These are phyloP conservation scores for Verticillium nubilum DNA, from an alignment of 2,329 filamentous ascomycete species.

Conservation along the genomic window DNA sequence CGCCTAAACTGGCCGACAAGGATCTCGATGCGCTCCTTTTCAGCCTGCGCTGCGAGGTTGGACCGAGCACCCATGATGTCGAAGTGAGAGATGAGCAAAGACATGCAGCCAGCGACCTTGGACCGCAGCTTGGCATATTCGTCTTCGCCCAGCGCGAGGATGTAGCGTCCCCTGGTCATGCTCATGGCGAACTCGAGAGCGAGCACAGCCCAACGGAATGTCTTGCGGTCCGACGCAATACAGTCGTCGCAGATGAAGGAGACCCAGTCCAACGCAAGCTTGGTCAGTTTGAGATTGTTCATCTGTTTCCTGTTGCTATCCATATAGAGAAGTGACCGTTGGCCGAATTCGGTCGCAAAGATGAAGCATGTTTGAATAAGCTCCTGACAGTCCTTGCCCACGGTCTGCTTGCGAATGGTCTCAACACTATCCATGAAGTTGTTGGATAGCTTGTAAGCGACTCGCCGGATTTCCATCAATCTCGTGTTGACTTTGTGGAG, in stretches of 20 bases:
- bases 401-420: conserved; percentile 80
- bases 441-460: conserved; percentile 93
- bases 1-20: conserved; percentile 70
- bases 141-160: conserved; percentile 81
- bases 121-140: conserved; percentile 78
- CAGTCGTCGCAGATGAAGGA: conserved; percentile 98
- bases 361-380: conserved; percentile 97
- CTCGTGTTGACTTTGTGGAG: conserved; percentile 86
- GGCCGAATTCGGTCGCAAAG: conserved; percentile 97
- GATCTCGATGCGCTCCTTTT: conserved; percentile 82
- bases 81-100: conserved; percentile 93
- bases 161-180: conserved; percentile 91
- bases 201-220: conserved; percentile 94
- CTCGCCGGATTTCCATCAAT: conserved; percentile 89
- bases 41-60: conserved; percentile 86
- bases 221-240: conserved; percentile 86
- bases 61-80: conserved; percentile 98
- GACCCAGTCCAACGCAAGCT: conserved; percentile 92
- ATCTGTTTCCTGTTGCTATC: conserved; percentile 92
- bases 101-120: conserved; percentile 97
- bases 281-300: conserved; percentile 94
- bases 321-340: conserved; percentile 90
- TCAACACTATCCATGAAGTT: conserved; percentile 99
- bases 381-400: conserved; percentile 83
- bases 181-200: conserved; percentile 96